phyloP scores from a whole-genome alignment of 2,329 filamentous ascomycete genomes.

The Ciborinia camelliae region DNA sequence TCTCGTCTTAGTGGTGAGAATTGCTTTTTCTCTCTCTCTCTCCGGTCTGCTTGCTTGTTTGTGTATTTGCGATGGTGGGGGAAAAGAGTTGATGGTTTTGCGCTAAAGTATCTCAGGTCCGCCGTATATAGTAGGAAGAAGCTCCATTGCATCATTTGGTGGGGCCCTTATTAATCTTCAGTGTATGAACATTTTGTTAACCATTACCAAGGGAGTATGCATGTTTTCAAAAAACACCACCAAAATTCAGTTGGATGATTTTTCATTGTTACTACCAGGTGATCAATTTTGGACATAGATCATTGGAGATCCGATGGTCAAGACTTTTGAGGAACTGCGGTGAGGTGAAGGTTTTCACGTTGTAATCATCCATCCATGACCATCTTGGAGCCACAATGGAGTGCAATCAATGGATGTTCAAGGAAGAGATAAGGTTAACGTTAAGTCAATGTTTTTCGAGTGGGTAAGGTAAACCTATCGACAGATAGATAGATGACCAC shows the following conservation, averaged over 20 bases:
- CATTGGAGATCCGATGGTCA: neutral
- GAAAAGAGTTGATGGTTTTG: neutral
- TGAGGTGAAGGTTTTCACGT: neutral
- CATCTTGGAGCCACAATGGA: neutral
- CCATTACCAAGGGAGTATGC: too few relatives aligned
- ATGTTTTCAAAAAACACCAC: neutral
- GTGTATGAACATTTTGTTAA: too few relatives aligned
- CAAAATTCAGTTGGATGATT: neutral
- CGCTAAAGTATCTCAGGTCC: neutral
- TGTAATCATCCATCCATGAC: neutral
- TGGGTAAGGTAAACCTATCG: too few relatives aligned
- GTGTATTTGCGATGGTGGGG: constrained; percentile 6
- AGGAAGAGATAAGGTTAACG: neutral
- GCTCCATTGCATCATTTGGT: constrained; percentile 6
- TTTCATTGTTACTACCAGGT: neutral
- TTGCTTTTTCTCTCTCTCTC: neutral
- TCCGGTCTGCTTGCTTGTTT: too few relatives aligned
- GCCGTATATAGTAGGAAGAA: neutral
- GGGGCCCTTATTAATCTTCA: neutral
- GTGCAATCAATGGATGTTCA: neutral
- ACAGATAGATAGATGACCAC: neutral
- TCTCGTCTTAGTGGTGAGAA: constrained; percentile 37
- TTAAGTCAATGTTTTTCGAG: neutral
- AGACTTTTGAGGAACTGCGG: neutral
- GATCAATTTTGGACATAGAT: too few relatives aligned